Base-by-base conservation (phyloP, 2,329 filamentous ascomycete genomes). In the Colletotrichum echinochloae region DNA sequence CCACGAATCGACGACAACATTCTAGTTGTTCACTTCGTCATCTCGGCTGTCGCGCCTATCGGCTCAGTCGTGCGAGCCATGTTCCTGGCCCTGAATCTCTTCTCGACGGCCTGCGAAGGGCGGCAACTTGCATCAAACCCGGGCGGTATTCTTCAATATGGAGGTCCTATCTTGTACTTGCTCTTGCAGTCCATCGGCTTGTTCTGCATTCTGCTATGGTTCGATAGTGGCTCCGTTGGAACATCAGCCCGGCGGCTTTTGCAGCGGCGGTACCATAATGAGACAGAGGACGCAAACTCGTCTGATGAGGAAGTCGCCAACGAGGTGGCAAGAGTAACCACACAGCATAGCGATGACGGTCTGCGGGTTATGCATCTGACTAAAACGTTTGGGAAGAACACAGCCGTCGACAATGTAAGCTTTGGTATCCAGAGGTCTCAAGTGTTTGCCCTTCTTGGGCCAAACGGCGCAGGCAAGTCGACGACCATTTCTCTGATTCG, bases 391-490 rank as follows among this genome's bases (percentile, higher is more conserved):
- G 89, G 90, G 18, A 86, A 86, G 72, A 91, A 92, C 74, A 89
- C 90, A 0, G 95, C 94, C 3, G 94, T 98, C n/a, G 91, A 97
- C 75, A 93, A 97, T 75, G 89, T 97, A 51, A 93, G 92, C 0
- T 97, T 98, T 76, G 91, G 92, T 23, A 91, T 98, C 39, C 88
- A 88, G 20, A 89, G 89, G 59, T 92, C 93, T 60, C 92, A 97
- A 78, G 92, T 97, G 0, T 97, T 97, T 80, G 94, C 94, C 0
- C 86, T 98, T 0, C 87, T 98, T 1, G 95, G 95, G 0, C 94
- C 95, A 20, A 97, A 97, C 77, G 94, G 95, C 30, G 95, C 95
- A 1, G 95, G 95, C 67, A 98, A 98, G 76, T 94, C 91, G 0
- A 97, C 94, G 0, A 97, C 92, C 0, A 97, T 98, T 75, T 94